Conservation (phyloP, 1,284 basidiomycete species). For the Pisolithus thermaeus region DNA sequence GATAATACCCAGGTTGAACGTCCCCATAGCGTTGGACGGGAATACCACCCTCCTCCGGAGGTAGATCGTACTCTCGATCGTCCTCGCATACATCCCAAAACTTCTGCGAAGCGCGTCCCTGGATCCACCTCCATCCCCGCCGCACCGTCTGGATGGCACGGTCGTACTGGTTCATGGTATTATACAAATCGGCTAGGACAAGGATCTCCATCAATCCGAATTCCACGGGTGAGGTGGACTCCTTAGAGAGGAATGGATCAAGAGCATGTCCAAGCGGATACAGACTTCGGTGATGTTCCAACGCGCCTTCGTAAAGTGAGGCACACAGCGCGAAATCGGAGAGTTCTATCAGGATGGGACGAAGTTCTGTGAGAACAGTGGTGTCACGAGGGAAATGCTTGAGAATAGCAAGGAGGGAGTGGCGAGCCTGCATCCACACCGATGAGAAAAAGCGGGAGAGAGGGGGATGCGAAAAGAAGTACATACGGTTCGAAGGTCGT, state of each 20-base stretch:
- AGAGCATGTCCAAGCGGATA: slow-evolving; percentile 45
- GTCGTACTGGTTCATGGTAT: slow-evolving; percentile 64
- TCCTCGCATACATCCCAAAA: slow-evolving; percentile 84
- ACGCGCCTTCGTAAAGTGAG: slow-evolving; percentile 29
- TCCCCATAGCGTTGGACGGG: slow-evolving; percentile 26
- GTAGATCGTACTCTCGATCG: slow-evolving; percentile 69
- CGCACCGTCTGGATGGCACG: slow-evolving; percentile 69
- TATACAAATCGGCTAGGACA: slow-evolving; percentile 79
- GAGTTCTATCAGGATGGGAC: slow-evolving; percentile 59
- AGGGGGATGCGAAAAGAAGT: neutral
- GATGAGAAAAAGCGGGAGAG: neutral
- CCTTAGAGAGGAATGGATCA: slow-evolving; percentile 59
- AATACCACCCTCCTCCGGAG: slow-evolving; percentile 15
- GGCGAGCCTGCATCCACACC: slow-evolving; percentile 50
- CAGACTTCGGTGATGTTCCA: slow-evolving; percentile 41
- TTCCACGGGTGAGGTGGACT: slow-evolving; percentile 20
- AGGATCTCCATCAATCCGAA: slow-evolving; percentile 66
- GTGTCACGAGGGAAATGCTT: slow-evolving; percentile 79
- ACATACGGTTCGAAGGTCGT: slow-evolving; percentile 60
- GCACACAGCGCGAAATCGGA: slow-evolving; percentile 49
- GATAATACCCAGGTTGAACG: slow-evolving; percentile 51
- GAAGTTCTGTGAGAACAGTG: slow-evolving; percentile 73
- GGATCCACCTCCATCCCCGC: slow-evolving; percentile 82
- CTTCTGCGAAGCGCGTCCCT: slow-evolving; percentile 68
- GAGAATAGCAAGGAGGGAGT: slow-evolving; percentile 74